phyloP scores from a whole-genome alignment of 208 protist genomes.

The Herpetomonas tarakana region DNA sequence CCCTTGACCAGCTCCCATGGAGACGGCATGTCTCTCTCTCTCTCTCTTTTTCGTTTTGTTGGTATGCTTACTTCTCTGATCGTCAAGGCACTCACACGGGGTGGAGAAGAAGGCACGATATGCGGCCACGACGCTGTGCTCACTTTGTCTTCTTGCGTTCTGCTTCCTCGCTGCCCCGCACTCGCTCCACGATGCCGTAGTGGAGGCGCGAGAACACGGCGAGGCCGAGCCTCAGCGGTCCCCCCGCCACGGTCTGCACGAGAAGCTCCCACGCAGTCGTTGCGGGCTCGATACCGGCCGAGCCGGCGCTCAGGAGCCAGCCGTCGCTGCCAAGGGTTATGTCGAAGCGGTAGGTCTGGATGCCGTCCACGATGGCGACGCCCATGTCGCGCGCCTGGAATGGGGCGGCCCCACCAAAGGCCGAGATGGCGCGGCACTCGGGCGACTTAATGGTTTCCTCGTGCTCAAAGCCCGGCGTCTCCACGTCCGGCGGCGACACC shows the following conservation, averaged over 20 bases:
- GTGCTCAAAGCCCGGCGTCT: conserved; percentile 72
- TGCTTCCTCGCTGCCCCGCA: conserved; percentile 36
- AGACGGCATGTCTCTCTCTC: conserved; percentile 13
- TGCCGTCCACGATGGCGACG: conserved; percentile 37
- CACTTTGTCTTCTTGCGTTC: conserved; percentile 10
- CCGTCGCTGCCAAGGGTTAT: conserved; percentile 70
- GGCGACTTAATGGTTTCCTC: conserved; percentile 86
- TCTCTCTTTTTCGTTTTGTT: conserved; percentile 7
- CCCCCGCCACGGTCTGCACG: conserved; percentile 30
- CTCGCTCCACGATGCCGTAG: conserved; percentile 66
- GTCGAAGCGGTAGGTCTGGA: conserved; percentile 76
- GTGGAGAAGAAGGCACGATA: conserved; percentile 5
- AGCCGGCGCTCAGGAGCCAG: conserved; percentile 41
- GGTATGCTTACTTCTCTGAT: not conserved
- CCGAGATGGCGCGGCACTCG: conserved; percentile 74
- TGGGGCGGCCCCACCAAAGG: conserved; percentile 61
- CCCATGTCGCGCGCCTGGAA: conserved; percentile 58
- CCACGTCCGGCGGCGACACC: conserved; percentile 79
- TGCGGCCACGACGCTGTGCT: not conserved
- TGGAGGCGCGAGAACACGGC: conserved; percentile 66
- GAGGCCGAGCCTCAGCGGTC: conserved; percentile 53
- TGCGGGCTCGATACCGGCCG: conserved; percentile 64
- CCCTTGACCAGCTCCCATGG: too few species aligned
- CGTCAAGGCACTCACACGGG: not conserved
- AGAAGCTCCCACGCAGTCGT: conserved; percentile 51